Conservation (phyloP, 345 rosid species). For the Boechera retrofracta region DNA sequence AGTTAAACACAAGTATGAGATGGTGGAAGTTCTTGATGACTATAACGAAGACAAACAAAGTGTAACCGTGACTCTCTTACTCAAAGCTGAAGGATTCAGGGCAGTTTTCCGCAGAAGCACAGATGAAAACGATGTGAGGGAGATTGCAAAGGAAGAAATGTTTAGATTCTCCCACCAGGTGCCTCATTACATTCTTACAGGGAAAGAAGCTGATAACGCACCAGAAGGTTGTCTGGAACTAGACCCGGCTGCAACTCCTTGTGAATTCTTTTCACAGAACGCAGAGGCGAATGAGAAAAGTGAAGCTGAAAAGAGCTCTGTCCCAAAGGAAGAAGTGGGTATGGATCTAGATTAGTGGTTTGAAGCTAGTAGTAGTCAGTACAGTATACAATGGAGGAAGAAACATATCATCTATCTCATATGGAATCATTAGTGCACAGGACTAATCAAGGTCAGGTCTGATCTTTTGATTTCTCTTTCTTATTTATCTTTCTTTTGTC, state of each 20-base stretch:
- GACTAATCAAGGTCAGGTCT: conserved; percentile 39
- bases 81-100: conserved; percentile 75
- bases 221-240: conserved; percentile 75
- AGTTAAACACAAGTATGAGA: conserved; percentile 72
- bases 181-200: conserved; percentile 77
- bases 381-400: conserved; percentile 43
- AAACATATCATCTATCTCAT: conserved; percentile 31
- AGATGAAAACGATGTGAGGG: conserved; percentile 52
- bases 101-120: conserved; percentile 61
- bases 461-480: conserved; percentile 13
- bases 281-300: conserved; percentile 17
- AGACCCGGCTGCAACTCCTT: conserved; percentile 91
- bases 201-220: conserved; percentile 71
- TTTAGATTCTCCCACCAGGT: conserved; percentile 95
- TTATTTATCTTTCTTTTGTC: neutral
- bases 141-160: conserved; percentile 75
- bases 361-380: conserved; percentile 29
- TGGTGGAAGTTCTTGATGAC: conserved; percentile 90
- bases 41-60: conserved; percentile 63
- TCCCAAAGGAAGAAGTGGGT: conserved; percentile 2
- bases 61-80: conserved; percentile 61
- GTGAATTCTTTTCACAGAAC: conserved; percentile 58
- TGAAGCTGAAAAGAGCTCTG: conserved; percentile 21
- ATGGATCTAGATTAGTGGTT: conserved; percentile 28
- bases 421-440: conserved; percentile 36